Evolutionary conservation across 768 basidiomycete genomes (phyloP).

Genomic region (Phylloporus sp.): DNA sequence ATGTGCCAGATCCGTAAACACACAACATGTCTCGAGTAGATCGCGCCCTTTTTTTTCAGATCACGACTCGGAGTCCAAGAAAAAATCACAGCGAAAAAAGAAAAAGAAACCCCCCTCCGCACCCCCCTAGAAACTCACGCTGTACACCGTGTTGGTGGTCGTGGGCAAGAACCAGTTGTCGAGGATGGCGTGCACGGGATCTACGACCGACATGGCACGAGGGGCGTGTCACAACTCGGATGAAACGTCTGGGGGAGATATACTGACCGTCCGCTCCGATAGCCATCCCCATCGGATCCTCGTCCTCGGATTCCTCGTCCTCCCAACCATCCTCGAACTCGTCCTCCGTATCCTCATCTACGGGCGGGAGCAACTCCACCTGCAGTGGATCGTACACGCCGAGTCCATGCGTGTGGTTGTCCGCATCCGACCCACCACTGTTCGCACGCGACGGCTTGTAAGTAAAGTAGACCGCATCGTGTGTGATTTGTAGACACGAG

Average conservation of each 20-base stretch:
- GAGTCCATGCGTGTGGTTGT: not conserved
- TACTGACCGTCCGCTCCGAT: conserved; percentile 11
- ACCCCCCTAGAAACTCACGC: conserved; percentile 20
- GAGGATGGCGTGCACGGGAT: conserved; percentile 10
- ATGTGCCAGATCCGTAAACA: not conserved
- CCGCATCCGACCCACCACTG: not conserved
- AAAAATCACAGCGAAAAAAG: not conserved
- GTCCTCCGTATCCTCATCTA: conserved; percentile 10
- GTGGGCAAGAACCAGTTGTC: conserved; percentile 21
- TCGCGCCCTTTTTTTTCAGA: not conserved
- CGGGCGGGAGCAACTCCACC: conserved; percentile 1
- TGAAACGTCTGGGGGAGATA: no score
- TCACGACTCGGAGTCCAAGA: not conserved
- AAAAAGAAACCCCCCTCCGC: no score
- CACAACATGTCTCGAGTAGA: not conserved
- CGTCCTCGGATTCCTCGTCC: conserved; percentile 15
- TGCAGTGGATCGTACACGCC: not conserved
- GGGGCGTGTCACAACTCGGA: no score
- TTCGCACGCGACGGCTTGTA: conserved; percentile 13
- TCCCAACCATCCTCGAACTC: conserved; percentile 12
- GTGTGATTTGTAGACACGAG: conserved; percentile 54
- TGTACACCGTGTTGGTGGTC: conserved; percentile 22
- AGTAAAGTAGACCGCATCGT: conserved; percentile 48
- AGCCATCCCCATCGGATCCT: conserved; percentile 1
- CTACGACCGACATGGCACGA: conserved; percentile 9